Conservation (phyloP, 345 rosid species). For the Toxicodendron radicans region DNA sequence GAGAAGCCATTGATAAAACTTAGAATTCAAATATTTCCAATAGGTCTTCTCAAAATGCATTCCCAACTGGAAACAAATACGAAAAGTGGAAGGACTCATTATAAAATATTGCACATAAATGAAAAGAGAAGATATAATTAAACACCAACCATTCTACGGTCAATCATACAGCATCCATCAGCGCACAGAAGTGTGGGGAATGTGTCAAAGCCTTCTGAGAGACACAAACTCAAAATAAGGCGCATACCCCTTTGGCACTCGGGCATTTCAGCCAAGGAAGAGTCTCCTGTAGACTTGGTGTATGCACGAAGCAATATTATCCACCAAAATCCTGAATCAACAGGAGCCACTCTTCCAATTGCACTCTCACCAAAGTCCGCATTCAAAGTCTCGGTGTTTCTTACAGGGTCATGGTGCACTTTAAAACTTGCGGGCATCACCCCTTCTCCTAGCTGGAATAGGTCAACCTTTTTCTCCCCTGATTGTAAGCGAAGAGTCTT, state of each 20-base stretch:
- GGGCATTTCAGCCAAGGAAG: slow-evolving; percentile 62
- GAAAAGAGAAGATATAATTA: neutral
- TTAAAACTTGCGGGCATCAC: slow-evolving; percentile 93
- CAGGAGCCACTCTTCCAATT: slow-evolving; percentile 94
- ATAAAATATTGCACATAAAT: neutral
- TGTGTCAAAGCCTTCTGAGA: slow-evolving; percentile 84
- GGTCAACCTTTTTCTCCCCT: slow-evolving; percentile 75
- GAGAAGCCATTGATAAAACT: too few species aligned
- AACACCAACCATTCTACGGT: slow-evolving; percentile 73
- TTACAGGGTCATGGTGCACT: slow-evolving; percentile 61
- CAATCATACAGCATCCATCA: slow-evolving; percentile 84
- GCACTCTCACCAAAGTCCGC: slow-evolving; percentile 88
- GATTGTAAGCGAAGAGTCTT: slow-evolving; percentile 70
- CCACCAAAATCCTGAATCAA: slow-evolving; percentile 94
- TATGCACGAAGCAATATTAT: slow-evolving; percentile 83
- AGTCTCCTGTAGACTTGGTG: slow-evolving; percentile 75
- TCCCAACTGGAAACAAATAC: neutral
- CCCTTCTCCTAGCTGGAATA: slow-evolving; percentile 85
- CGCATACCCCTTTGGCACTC: slow-evolving; percentile 86
- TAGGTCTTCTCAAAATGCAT: neutral
- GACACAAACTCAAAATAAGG: slow-evolving; percentile 65
- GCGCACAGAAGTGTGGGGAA: slow-evolving; percentile 84
- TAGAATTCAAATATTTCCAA: too few species aligned
- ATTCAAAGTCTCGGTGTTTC: slow-evolving; percentile 56
- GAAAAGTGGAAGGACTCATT: neutral